phyloP scores from a whole-genome alignment of 805 yeast species.

The Blastobotrys chiropterorum region DNA sequence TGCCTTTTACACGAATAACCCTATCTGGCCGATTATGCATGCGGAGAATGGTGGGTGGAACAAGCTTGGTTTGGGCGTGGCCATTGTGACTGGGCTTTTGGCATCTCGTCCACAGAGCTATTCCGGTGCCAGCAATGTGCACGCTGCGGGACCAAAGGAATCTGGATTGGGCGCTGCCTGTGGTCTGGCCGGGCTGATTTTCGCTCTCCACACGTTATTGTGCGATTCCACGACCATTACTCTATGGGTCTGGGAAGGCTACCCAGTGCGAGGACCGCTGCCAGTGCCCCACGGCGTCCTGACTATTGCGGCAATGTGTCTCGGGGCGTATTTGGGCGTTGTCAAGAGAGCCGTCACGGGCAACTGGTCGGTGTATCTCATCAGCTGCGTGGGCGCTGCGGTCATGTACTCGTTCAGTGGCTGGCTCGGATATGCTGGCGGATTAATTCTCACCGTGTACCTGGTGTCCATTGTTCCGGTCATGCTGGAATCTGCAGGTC shows the following conservation, averaged over 20 bases:
- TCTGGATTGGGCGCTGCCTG: constrained; percentile 42
- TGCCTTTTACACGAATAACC: constrained; percentile 78
- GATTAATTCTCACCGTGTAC: constrained; percentile 55
- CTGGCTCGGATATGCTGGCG: constrained; percentile 76
- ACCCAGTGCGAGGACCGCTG: constrained; percentile 76
- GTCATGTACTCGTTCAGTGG: constrained; percentile 47
- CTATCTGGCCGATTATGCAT: constrained; percentile 94
- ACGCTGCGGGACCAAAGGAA: constrained; percentile 19
- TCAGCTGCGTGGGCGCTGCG: constrained; percentile 46
- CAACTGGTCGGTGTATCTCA: constrained; percentile 31
- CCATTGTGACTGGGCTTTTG: constrained; percentile 55
- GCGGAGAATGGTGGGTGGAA: constrained; percentile 82
- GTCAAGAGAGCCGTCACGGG: constrained; percentile 25
- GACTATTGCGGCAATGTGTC: constrained; percentile 50
- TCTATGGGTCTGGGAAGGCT: constrained; percentile 97
- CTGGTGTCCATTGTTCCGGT: constrained; percentile 54
- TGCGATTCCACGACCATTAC: constrained; percentile 82
- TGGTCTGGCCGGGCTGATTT: constrained; percentile 75
- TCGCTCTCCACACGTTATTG: constrained; percentile 63
- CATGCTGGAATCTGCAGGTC: constrained; percentile 51
- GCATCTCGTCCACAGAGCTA: constrained; percentile 41
- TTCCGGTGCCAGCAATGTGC: constrained; percentile 16
- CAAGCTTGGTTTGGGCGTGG: constrained; percentile 57
- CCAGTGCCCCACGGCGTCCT: constrained; percentile 76
- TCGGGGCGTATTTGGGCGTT: constrained; percentile 50